Conservation (phyloP, 352 stramenopile genomes). For the Peronospora destructor region DNA sequence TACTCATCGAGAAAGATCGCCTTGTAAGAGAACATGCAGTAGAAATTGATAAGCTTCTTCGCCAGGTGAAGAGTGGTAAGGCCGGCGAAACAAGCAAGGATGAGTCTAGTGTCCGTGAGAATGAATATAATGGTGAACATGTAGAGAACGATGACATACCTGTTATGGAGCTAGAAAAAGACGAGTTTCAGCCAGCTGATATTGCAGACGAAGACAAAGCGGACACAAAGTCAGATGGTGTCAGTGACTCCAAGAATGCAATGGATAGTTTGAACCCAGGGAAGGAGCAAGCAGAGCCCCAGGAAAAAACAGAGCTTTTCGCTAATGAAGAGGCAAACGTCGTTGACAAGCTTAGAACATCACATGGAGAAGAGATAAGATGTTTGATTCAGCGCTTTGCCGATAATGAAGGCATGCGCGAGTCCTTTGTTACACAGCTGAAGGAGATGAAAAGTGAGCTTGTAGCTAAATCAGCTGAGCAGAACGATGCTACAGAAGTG, state of each 20-base stretch:
- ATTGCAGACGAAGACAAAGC: constrained; percentile 18
- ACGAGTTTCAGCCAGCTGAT: constrained; percentile 5
- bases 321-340: constrained; percentile 10
- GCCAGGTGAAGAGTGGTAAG: constrained; percentile 8
- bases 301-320: constrained; percentile 8
- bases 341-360: constrained; percentile 5
- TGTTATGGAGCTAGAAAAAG: constrained; percentile 22
- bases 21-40: constrained; percentile 19
- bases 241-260: constrained; percentile 1
- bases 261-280: constrained; percentile 9
- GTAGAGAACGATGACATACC: constrained; percentile 11
- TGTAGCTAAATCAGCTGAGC: constrained; percentile 14
- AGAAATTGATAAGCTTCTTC: constrained; percentile 20
- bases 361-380: constrained; percentile 14
- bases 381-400: constrained; percentile 9
- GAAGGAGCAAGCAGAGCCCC: constrained; percentile 6
- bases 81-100: not conserved
- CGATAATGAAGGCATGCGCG: constrained; percentile 8
- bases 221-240: constrained; percentile 1
- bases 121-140: constrained; percentile 5
- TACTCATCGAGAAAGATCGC: constrained; percentile 18
- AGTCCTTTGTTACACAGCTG: constrained; percentile 15
- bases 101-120: not conserved
- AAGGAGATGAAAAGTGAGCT: constrained; percentile 7
- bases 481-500: constrained; percentile 5